A percentile compares a stretch with the other conserved stretches of the same genome.
Conservation (phyloP, 2,329 filamentous ascomycete species). For the Cladophialophora immunda region DNA sequence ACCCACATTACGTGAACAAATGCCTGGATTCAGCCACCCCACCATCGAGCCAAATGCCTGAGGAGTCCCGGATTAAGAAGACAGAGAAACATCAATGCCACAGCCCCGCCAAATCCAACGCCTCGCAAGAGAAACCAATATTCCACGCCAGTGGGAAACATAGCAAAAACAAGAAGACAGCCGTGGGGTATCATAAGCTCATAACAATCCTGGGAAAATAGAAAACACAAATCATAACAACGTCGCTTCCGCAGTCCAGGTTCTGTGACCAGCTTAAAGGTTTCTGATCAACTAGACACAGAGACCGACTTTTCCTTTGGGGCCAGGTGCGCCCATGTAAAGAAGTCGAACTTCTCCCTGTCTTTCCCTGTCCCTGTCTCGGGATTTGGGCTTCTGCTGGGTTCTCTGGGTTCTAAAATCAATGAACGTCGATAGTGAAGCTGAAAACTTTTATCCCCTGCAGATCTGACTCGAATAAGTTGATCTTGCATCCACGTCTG, state of each 20-base stretch:
- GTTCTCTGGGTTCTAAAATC: slow-evolving; percentile 74
- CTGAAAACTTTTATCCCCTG: slow-evolving; percentile 69
- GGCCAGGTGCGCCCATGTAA: slow-evolving; percentile 57
- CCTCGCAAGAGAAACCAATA: slow-evolving; percentile 1
- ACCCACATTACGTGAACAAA: background rate
- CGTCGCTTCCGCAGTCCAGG: background rate
- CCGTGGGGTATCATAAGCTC: slow-evolving; percentile 34
- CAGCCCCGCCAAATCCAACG: background rate
- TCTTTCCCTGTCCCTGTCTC: slow-evolving; percentile 47
- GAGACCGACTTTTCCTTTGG: slow-evolving; percentile 35
- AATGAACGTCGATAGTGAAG: slow-evolving; percentile 84
- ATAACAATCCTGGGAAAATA: slow-evolving; percentile 19
- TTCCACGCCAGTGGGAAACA: slow-evolving; percentile 10
- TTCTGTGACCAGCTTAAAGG: background rate
- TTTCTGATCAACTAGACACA: slow-evolving; percentile 23
- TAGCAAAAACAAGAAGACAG: slow-evolving; percentile 16
- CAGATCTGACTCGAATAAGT: slow-evolving; percentile 75
- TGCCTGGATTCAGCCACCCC: background rate
- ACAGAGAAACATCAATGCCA: background rate
- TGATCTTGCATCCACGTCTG: slow-evolving; percentile 92
- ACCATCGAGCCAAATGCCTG: background rate
- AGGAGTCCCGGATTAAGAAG: background rate
- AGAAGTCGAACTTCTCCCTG: slow-evolving; percentile 63
- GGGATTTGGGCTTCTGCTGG: slow-evolving; percentile 36
- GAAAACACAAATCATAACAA: slow-evolving; percentile 27